Conservation (phyloP, 139 green algal species). For the Picochlorum sp. region DNA sequence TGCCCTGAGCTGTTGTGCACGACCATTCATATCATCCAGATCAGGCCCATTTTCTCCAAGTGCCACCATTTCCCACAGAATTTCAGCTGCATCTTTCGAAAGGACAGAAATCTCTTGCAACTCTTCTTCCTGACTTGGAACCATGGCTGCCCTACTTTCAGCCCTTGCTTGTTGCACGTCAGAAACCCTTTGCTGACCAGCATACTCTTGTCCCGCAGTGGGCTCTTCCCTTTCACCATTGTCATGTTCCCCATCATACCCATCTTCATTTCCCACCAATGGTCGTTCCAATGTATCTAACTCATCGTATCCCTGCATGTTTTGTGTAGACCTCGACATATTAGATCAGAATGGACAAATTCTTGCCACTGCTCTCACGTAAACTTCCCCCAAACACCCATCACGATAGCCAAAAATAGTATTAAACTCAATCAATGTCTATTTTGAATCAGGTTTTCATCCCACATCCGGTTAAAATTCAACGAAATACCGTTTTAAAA, state of each 20-base stretch:
- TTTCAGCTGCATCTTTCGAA: slow-evolving; percentile 30
- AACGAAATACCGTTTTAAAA: too few species aligned
- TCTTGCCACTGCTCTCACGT: not conserved
- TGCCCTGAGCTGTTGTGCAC: slow-evolving; percentile 27
- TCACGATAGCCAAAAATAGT: too few species aligned
- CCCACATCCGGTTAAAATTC: too few species aligned
- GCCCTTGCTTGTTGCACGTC: not conserved
- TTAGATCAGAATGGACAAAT: too few species aligned
- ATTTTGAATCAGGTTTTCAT: too few species aligned
- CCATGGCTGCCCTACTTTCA: not conserved
- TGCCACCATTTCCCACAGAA: slow-evolving; percentile 48
- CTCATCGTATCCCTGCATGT: slow-evolving; percentile 26
- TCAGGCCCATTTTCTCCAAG: slow-evolving; percentile 28
- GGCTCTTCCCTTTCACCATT: not conserved
- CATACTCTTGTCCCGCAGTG: not conserved
- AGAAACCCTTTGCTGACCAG: not conserved
- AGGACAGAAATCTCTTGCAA: slow-evolving; percentile 20
- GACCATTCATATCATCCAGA: slow-evolving; percentile 29
- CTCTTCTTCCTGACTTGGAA: slow-evolving; percentile 29
- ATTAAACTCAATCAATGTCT: too few species aligned
- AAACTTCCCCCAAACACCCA: too few species aligned
- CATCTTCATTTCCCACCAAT: slow-evolving; percentile 17
- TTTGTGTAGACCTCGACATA: not conserved
- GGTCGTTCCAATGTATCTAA: slow-evolving; percentile 21
- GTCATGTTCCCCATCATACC: slow-evolving; percentile 7